Evolutionary conservation across 345 rosid species (phyloP).

Genomic region (Eucalyptus sp.): DNA sequence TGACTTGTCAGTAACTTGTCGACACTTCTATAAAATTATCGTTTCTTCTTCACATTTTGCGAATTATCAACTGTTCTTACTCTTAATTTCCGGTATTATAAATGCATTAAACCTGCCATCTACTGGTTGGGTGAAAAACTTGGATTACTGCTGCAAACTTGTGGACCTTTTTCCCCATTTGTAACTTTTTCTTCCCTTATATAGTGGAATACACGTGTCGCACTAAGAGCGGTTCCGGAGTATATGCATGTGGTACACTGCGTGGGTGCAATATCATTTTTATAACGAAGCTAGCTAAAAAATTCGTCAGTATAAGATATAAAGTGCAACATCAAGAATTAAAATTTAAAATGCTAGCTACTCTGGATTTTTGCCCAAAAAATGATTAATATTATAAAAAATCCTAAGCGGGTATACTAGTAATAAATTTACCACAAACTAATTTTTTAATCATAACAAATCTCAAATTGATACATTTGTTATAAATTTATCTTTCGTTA

Average conservation of each 20-base stretch:
- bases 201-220: not conserved
- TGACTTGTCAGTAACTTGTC: too few species aligned
- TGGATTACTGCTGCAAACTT: not conserved
- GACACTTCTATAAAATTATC: not conserved
- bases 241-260: not conserved
- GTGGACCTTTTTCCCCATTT: not conserved
- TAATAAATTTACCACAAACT: too few species aligned
- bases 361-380: not conserved
- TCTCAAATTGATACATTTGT: fast-evolving
- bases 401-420: too few species aligned
- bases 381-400: too few species aligned
- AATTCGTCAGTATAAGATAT: not conserved
- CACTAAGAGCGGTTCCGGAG: not conserved
- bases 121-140: not conserved
- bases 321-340: not conserved
- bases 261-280: not conserved
- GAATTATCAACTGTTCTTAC: not conserved
- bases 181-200: not conserved
- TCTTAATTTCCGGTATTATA: not conserved
- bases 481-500: too few species aligned
- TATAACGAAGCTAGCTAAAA: not conserved
- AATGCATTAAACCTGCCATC: not conserved
- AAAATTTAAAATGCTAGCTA: not conserved
- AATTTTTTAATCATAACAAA: too few species aligned
- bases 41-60: not conserved